Base-by-base conservation (phyloP, 176 grass and related monocot genomes). In the Oryza glaberrima region DNA sequence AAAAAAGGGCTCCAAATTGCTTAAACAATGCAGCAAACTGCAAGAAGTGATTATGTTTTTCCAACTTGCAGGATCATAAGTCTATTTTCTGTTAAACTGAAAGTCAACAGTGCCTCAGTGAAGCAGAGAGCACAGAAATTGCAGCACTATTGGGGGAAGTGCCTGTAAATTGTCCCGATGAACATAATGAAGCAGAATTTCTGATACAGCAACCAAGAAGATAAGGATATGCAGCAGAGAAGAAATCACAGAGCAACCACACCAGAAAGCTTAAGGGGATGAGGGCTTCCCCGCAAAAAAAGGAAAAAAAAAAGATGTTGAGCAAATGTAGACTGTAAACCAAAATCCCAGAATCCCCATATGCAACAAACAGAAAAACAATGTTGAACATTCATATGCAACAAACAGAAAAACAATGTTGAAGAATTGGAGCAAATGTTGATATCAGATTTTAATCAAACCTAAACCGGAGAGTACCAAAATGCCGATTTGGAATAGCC, bases 31-130 rank as follows among this genome's bases (percentile, higher is more conserved):
- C 76, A 76, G 75, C 36, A 80, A 25, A 32, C 49, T n/a, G 20
- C 68, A 30, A 78, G 43, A 70, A 67, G 35, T 75, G 26, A 86
- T 52, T 84, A 43, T 70, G 41, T 70, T 76, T 56, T 75, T 76
- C 43, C 70, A 87, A 77, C 65, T 76, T 71, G 84, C 65, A 80
- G 71, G 70, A 81, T 87, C 25, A 3, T 80, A 65, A 72, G 70
- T 80, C 76, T 83, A 83, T 26, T 82, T 69, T 66, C n/a, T 67
- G 47, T 9, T 20, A 67, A 80, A 86, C 77, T 30, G 32, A 7
- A 73, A 92, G 34, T 70, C 78, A 85, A 71, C 77, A 65, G 30
- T 63, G 58, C 9, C 20, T 63, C 58, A 63, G 7, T 60, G 22
- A 45, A 46, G 49, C 65, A 7, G 28, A 70, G 43, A 54, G 79